Evolutionary conservation across 2,329 filamentous ascomycete species (phyloP).

Genomic region (Penicillium sp.): DNA sequence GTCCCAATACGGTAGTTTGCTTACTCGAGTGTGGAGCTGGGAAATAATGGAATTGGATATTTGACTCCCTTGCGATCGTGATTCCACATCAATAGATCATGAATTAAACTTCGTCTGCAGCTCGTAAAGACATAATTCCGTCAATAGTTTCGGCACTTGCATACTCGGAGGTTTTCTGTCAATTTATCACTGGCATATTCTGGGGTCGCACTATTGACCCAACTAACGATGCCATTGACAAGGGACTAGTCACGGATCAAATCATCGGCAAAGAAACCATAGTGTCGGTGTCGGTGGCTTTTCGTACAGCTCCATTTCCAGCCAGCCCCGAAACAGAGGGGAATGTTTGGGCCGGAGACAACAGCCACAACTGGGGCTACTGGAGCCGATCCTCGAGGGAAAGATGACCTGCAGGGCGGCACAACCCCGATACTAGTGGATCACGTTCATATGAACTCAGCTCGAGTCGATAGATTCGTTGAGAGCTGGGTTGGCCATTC

Average conservation of each 20-base stretch:
- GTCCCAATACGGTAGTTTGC: conserved; percentile 25
- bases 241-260: background rate
- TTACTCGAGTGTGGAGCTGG: conserved; percentile 9
- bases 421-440: conserved; percentile 9
- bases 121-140: background rate
- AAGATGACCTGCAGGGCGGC: conserved; percentile 14
- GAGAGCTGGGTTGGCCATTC: background rate
- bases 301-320: background rate
- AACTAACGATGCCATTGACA: background rate
- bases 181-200: background rate
- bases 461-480: conserved; percentile 12
- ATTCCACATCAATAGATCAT: background rate
- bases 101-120: background rate
- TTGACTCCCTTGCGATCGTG: background rate
- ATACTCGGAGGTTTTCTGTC: background rate
- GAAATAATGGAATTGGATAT: background rate
- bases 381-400: conserved; percentile 4
- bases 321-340: background rate
- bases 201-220: background rate
- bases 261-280: background rate
- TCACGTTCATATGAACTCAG: conserved; percentile 9
- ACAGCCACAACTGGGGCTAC: background rate
- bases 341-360: background rate
- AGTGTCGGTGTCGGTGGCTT: background rate
- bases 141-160: background rate